Evolutionary conservation across 495 filamentous ascomycete genomes (phyloP).

Genomic region (Aspergillus heteromorphus): DNA sequence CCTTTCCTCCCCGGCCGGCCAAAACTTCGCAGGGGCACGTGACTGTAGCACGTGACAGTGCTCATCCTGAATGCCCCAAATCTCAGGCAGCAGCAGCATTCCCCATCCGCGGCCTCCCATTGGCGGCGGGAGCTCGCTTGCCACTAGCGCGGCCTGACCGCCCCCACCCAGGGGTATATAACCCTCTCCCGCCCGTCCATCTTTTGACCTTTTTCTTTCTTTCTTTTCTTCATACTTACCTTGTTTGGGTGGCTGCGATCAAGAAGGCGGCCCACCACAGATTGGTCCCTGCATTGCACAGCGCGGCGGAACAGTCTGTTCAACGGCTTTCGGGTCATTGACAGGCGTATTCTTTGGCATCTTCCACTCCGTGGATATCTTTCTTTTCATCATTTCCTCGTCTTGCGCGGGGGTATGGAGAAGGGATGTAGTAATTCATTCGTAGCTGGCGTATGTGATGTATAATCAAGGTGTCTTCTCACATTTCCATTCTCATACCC

Average conservation of each 20-base stretch:
- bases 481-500: too few species aligned
- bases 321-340: constrained; percentile 66
- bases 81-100: constrained; percentile 1
- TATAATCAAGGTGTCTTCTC: too few species aligned
- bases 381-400: constrained; percentile 55
- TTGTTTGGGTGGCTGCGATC: constrained; percentile 61
- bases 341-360: constrained; percentile 72
- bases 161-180: constrained; percentile 24
- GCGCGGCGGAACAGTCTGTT: constrained; percentile 60
- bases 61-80: constrained; percentile 1
- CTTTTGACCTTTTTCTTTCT: constrained; percentile 32
- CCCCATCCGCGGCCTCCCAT: background rate
- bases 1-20: constrained; percentile 13
- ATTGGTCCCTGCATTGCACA: constrained; percentile 75
- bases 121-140: constrained; percentile 28
- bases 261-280: constrained; percentile 54
- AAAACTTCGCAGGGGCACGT: constrained; percentile 39
- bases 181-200: constrained; percentile 1
- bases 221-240: constrained; percentile 70
- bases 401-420: constrained; percentile 48
- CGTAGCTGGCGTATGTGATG: too few species aligned
- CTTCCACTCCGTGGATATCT: constrained; percentile 29
- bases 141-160: constrained; percentile 14
- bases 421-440: too few species aligned
- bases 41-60: constrained; percentile 9